Percentiles rank a stretch among this genome's conserved stretches.
Evolutionary conservation across 768 basidiomycete species (phyloP).

Genomic region (Serendipita sp.): DNA sequence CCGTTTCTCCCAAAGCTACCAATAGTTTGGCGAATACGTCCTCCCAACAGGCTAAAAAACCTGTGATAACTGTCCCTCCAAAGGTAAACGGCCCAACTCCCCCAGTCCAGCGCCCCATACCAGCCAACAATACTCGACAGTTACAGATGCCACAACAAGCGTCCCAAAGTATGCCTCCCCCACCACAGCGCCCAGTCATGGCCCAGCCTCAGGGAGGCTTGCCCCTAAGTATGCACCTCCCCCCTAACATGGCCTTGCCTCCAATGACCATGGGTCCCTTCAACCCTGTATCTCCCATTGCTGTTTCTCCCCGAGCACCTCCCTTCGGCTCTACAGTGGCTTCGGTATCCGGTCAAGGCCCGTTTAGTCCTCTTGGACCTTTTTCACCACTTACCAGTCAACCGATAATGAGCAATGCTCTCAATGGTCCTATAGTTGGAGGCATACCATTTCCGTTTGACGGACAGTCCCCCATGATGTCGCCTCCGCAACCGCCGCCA

Average conservation of each 20-base stretch:
- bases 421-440: conserved; percentile 38
- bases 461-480: conserved; percentile 5
- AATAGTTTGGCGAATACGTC: neutral
- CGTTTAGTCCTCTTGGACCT: conserved; percentile 19
- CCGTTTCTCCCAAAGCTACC: neutral
- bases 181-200: conserved; percentile 34
- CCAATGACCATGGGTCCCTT: conserved; percentile 21
- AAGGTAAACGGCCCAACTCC: neutral
- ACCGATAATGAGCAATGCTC: conserved; percentile 22
- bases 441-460: neutral
- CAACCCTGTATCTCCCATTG: conserved; percentile 22
- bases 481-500: neutral
- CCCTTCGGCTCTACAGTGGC: conserved; percentile 15
- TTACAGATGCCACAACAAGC: conserved; percentile 6
- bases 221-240: conserved; percentile 27
- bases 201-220: conserved; percentile 31
- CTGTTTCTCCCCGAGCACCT: conserved; percentile 39
- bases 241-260: conserved; percentile 34
- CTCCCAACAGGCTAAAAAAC: neutral
- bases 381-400: conserved; percentile 36
- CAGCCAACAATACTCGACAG: neutral
- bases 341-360: conserved; percentile 19
- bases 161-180: neutral
- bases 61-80: neutral
- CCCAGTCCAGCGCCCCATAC: neutral